Conservation (phyloP, 176 grass and related monocot species). For the Canna indica region DNA sequence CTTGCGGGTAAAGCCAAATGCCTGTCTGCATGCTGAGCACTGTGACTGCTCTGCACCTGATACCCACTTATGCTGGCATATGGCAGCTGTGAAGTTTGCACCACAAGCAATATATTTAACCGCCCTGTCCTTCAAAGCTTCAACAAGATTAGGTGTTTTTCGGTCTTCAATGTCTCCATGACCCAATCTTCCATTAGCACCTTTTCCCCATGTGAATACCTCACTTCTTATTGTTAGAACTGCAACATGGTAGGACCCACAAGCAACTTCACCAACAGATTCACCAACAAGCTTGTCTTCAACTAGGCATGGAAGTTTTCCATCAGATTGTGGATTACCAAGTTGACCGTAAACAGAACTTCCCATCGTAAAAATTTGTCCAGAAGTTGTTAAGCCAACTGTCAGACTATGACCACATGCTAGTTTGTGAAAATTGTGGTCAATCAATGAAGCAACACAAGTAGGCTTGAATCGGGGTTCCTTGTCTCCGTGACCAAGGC, state of each 20-base stretch:
- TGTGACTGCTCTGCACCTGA: slow-evolving; percentile 65
- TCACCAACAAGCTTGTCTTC: slow-evolving; percentile 64
- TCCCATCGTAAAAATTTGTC: slow-evolving; percentile 81
- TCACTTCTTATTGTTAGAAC: slow-evolving; percentile 72
- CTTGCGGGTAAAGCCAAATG: slow-evolving; percentile 92
- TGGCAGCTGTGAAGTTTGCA: slow-evolving; percentile 80
- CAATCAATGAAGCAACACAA: slow-evolving; percentile 82
- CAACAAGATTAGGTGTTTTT: slow-evolving; percentile 74
- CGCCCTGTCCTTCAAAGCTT: slow-evolving; percentile 71
- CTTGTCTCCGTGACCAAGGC: slow-evolving; percentile 93
- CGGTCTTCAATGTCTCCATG: slow-evolving; percentile 87
- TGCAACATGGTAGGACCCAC: slow-evolving; percentile 95
- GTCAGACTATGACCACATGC: slow-evolving; percentile 88
- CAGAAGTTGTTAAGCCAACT: slow-evolving; percentile 74
- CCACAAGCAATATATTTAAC: slow-evolving; percentile 86
- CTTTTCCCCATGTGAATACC: slow-evolving; percentile 97
- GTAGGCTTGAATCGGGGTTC: slow-evolving; percentile 77
- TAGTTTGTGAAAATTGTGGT: slow-evolving; percentile 70
- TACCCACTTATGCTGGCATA: slow-evolving; percentile 88
- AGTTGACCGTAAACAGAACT: slow-evolving; percentile 88
- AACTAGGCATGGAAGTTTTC: slow-evolving; percentile 76
- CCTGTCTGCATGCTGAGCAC: slow-evolving; percentile 64
- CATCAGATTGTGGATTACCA: slow-evolving; percentile 83
- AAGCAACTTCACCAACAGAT: slow-evolving; percentile 64
- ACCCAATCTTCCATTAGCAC: slow-evolving; percentile 83